Conservation (phyloP, 2,329 filamentous ascomycete genomes). For the Aspergillus sp. region DNA sequence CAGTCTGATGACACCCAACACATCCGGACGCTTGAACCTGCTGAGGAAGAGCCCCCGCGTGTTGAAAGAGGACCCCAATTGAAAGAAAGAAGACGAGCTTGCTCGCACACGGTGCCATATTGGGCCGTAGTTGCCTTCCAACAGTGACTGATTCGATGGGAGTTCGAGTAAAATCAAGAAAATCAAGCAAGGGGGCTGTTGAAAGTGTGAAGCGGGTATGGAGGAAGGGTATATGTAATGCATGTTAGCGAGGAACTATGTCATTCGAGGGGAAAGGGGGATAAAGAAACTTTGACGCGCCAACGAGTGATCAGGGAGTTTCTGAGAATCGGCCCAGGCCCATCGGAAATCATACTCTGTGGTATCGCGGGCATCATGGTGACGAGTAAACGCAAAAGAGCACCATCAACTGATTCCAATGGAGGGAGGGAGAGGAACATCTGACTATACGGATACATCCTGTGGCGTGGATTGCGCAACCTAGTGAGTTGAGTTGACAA, state of each 20-base stretch:
- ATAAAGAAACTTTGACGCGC: slow-evolving; percentile 3
- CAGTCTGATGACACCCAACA: slow-evolving; percentile 6
- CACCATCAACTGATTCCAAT: slow-evolving; percentile 2
- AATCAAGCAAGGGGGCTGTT: neutral
- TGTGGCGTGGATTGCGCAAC: neutral
- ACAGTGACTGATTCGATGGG: neutral
- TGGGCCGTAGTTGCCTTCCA: neutral
- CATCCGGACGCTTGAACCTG: neutral
- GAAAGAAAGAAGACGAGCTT: slow-evolving; percentile 12
- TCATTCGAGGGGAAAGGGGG: slow-evolving; percentile 4
- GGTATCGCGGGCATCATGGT: slow-evolving; percentile 1
- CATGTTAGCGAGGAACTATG: neutral
- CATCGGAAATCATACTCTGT: slow-evolving; percentile 8
- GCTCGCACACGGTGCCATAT: slow-evolving; percentile 10
- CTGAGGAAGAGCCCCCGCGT: slow-evolving; percentile 9
- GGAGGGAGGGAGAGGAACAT: neutral
- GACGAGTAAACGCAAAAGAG: slow-evolving; percentile 2
- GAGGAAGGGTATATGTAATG: slow-evolving; percentile 8
- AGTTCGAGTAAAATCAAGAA: neutral
- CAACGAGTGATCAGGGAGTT: neutral
- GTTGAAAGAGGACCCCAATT: slow-evolving; percentile 4
- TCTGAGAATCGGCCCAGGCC: neutral
- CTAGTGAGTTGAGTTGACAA: neutral
- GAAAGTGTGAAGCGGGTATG: neutral
- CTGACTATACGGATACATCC: neutral